Conservation (phyloP, 129 eudicot species). For the Centella asiatica region DNA sequence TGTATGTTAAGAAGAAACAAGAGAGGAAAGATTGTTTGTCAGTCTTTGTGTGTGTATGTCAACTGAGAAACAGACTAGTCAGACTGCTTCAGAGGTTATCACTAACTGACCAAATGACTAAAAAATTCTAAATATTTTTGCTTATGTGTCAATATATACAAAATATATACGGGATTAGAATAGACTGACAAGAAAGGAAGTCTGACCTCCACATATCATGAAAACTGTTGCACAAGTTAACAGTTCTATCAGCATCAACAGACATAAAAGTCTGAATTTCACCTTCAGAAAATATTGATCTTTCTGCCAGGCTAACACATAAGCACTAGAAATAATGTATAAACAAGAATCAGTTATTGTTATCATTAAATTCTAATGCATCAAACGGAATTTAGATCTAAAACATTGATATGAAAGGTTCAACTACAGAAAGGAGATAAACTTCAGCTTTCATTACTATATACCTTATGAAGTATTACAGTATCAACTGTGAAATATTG, state of each 20-base stretch:
- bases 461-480: too few relatives aligned
- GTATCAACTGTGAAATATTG: too few relatives aligned
- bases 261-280: constrained; percentile 98
- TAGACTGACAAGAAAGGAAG: constrained; percentile 6
- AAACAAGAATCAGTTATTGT: constrained; percentile 4
- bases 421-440: background rate
- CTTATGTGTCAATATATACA: background rate
- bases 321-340: constrained; percentile 57
- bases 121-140: background rate
- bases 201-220: constrained; percentile 95
- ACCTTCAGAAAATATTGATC: constrained; percentile 78
- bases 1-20: background rate
- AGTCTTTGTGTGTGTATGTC: too few relatives aligned
- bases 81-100: background rate
- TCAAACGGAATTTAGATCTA: background rate
- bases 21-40: background rate
- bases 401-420: background rate
- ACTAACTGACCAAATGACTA: background rate
- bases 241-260: constrained; percentile 84
- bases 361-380: background rate
- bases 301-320: constrained; percentile 59
- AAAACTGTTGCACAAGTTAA: constrained; percentile 83
- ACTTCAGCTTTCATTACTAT: background rate
- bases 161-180: background rate
- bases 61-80: background rate